phyloP scores from a whole-genome alignment of 129 eudicot genomes.

The Flaveria sonorensis region DNA sequence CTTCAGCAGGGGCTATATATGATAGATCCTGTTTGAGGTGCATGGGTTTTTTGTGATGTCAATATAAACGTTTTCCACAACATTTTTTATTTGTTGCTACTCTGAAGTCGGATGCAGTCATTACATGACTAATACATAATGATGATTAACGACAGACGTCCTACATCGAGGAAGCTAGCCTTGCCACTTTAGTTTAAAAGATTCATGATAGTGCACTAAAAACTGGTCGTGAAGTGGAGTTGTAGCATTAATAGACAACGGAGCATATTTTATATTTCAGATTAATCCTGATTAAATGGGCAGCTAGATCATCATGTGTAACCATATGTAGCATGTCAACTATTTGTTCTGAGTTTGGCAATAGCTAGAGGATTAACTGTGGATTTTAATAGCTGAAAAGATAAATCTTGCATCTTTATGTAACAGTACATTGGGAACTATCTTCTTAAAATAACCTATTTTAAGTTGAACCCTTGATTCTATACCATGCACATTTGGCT shows the following conservation, averaged over 20 bases:
- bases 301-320: neutral
- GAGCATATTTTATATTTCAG: neutral
- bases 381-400: slow-evolving; percentile 2
- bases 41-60: neutral
- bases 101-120: slow-evolving; percentile 11
- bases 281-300: neutral
- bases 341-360: neutral
- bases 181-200: neutral
- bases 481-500: neutral
- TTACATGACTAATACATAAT: neutral
- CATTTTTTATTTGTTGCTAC: slow-evolving; percentile 1
- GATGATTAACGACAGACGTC: neutral
- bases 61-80: neutral
- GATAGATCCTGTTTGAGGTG: slow-evolving; percentile 15
- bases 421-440: neutral
- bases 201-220: slow-evolving; percentile 5
- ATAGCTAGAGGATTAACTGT: neutral
- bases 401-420: neutral
- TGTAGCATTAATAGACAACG: neutral
- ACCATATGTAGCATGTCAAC: neutral
- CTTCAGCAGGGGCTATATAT: neutral
- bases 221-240: neutral
- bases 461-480: neutral
- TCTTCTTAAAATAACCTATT: neutral
- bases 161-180: neutral